Evolutionary conservation across 2,329 filamentous ascomycete genomes (phyloP).

Genomic region (Stagonosporopsis chrysanthemi): DNA sequence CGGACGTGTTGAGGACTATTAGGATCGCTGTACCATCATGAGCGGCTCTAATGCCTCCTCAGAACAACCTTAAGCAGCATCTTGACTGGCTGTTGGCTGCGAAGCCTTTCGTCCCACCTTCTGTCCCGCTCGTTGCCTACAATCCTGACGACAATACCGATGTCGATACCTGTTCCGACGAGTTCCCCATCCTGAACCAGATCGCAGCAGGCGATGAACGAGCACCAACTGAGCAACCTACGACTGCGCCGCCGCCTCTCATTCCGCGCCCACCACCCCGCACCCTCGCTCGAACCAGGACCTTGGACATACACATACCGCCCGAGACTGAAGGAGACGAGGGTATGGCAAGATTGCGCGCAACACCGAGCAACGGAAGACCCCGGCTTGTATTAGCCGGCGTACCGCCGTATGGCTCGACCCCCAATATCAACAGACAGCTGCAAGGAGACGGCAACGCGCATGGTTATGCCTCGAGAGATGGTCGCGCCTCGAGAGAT

Average conservation of each 20-base stretch:
- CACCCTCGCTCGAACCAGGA: constrained; percentile 29
- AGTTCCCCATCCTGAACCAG: constrained; percentile 17
- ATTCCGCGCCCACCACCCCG: constrained; percentile 26
- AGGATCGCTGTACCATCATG: constrained; percentile 31
- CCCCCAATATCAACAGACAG: constrained; percentile 9
- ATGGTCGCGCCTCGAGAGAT: background rate
- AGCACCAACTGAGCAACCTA: constrained; percentile 18
- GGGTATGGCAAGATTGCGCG: constrained; percentile 54
- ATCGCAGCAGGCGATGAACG: constrained; percentile 32
- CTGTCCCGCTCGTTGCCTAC: constrained; percentile 39
- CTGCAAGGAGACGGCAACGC: constrained; percentile 8
- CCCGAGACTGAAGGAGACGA: constrained; percentile 14
- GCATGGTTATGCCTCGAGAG: background rate
- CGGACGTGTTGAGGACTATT: constrained; percentile 31
- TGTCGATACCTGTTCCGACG: constrained; percentile 32
- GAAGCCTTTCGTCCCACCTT: constrained; percentile 55
- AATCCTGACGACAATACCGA: constrained; percentile 34
- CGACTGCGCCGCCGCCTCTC: constrained; percentile 23
- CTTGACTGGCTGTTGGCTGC: constrained; percentile 57
- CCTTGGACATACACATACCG: constrained; percentile 38
- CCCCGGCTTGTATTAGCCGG: constrained; percentile 45
- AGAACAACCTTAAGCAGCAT: constrained; percentile 58
- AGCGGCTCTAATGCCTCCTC: constrained; percentile 53
- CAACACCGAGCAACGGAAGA: constrained; percentile 53
- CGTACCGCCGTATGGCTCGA: constrained; percentile 23